Evolutionary conservation across 2,329 filamentous ascomycete species (phyloP).

Genomic region (Ophiocordyceps camponoti-saundersi): DNA sequence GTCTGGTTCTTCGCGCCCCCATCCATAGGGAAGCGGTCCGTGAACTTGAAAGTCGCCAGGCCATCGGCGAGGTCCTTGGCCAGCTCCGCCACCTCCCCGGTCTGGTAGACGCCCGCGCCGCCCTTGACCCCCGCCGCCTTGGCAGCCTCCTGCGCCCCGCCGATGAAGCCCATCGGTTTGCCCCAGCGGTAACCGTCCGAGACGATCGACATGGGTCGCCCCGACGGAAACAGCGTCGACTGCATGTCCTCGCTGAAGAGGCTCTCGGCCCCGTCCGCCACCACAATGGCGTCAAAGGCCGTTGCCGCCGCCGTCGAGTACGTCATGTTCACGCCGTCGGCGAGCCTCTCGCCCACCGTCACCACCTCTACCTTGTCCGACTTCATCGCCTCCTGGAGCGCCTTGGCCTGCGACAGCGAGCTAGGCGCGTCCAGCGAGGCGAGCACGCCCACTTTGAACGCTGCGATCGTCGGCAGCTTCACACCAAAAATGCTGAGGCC

Average conservation of each 20-base stretch:
- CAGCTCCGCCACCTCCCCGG: conserved; percentile 17
- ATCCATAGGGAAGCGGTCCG: conserved; percentile 45
- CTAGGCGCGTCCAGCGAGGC: conserved; percentile 22
- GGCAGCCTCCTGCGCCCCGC: conserved; percentile 21
- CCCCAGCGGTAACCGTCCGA: conserved; percentile 48
- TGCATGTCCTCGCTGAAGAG: conserved; percentile 27
- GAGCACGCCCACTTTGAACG: conserved; percentile 47
- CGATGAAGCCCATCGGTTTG: conserved; percentile 49
- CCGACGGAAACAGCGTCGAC: conserved; percentile 44
- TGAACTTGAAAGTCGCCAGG: conserved; percentile 47
- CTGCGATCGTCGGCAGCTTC: conserved; percentile 41
- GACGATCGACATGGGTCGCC: conserved; percentile 46
- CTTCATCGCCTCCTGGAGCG: conserved; percentile 30
- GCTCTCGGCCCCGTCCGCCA: conserved; percentile 32
- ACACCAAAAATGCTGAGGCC: conserved; percentile 42
- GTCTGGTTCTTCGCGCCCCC: conserved; percentile 2
- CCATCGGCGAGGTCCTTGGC: conserved; percentile 35
- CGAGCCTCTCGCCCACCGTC: conserved; percentile 43
- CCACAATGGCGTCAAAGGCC: conserved; percentile 45
- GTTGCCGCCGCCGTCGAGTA: conserved; percentile 49
- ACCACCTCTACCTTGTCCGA: conserved; percentile 35
- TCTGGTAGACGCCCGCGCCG: conserved; percentile 24
- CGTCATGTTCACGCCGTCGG: conserved; percentile 37
- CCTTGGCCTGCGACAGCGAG: conserved; percentile 29
- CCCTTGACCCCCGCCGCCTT: conserved; percentile 24